phyloP scores from a whole-genome alignment of 305 asterid genomes.

The Ajuga reptans region DNA sequence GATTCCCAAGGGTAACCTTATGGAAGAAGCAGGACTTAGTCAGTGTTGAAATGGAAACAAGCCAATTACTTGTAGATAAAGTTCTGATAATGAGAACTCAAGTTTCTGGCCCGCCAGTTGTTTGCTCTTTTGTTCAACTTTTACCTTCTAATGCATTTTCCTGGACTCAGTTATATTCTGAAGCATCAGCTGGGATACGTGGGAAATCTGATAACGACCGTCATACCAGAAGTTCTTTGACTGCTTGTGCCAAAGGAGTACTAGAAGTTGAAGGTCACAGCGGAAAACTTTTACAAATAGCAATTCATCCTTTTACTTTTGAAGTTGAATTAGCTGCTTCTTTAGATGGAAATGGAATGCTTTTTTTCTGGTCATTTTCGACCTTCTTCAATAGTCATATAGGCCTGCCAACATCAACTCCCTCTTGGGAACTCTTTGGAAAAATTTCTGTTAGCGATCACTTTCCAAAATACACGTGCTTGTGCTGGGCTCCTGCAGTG shows the following conservation, averaged over 20 bases:
- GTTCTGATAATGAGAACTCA: constrained; percentile 60
- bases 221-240: constrained; percentile 29
- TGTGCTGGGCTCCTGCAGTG: constrained; percentile 75
- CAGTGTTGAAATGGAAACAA: constrained; percentile 35
- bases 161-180: constrained; percentile 59
- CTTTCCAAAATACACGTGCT: constrained; percentile 55
- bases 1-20: constrained; percentile 83
- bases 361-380: constrained; percentile 73
- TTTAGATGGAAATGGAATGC: constrained; percentile 61
- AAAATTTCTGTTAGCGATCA: constrained; percentile 30
- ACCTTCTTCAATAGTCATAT: constrained; percentile 45
- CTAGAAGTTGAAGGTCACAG: constrained; percentile 58
- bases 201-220: constrained; percentile 34
- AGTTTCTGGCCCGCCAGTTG: constrained; percentile 59
- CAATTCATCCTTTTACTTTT: constrained; percentile 62
- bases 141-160: constrained; percentile 57
- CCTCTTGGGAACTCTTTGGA: constrained; percentile 58
- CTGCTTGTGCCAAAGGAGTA: constrained; percentile 43
- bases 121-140: constrained; percentile 61
- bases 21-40: constrained; percentile 62
- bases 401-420: constrained; percentile 55
- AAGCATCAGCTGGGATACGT: constrained; percentile 31
- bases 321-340: constrained; percentile 77
- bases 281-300: constrained; percentile 63
- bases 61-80: constrained; percentile 42